Evolutionary conservation across 768 basidiomycete genomes (phyloP).

Genomic region (Chalciporus sphaerocephalus): DNA sequence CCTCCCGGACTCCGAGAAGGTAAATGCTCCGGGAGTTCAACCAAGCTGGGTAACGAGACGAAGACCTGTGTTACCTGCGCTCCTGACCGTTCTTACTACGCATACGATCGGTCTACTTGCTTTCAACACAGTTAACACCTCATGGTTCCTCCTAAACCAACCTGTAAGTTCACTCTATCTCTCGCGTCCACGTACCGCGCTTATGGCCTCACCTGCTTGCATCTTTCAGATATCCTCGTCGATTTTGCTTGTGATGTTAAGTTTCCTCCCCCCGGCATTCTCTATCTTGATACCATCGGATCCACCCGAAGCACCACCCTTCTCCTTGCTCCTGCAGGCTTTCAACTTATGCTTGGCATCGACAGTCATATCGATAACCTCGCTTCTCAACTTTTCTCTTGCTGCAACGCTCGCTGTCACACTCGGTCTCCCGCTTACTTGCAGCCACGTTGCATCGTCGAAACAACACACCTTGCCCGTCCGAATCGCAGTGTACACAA

Average conservation of each 20-base stretch:
- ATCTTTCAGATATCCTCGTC: constrained; percentile 28
- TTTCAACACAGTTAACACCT: constrained; percentile 45
- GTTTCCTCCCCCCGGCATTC: constrained; percentile 32
- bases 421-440: constrained; percentile 62
- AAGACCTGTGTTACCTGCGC: constrained; percentile 51
- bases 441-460: constrained; percentile 34
- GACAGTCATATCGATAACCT: constrained; percentile 77
- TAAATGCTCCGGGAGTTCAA: background rate
- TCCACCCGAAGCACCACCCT: constrained; percentile 32
- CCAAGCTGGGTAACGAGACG: constrained; percentile 27
- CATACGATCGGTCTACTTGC: constrained; percentile 51
- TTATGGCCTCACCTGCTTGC: constrained; percentile 16
- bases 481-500: constrained; percentile 17
- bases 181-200: background rate
- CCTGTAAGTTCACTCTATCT: constrained; percentile 37
- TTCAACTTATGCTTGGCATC: constrained; percentile 82
- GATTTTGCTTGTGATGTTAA: constrained; percentile 28
- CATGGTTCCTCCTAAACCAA: constrained; percentile 41
- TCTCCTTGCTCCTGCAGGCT: constrained; percentile 56
- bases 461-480: background rate
- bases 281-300: constrained; percentile 27
- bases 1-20: background rate
- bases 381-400: constrained; percentile 90
- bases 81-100: constrained; percentile 52
- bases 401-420: constrained; percentile 65